Evolutionary conservation across 148 eudicot species (phyloP), one percentile per base, ranked within the genome.

Genomic region (Rhododendron williamsianum): DNA sequence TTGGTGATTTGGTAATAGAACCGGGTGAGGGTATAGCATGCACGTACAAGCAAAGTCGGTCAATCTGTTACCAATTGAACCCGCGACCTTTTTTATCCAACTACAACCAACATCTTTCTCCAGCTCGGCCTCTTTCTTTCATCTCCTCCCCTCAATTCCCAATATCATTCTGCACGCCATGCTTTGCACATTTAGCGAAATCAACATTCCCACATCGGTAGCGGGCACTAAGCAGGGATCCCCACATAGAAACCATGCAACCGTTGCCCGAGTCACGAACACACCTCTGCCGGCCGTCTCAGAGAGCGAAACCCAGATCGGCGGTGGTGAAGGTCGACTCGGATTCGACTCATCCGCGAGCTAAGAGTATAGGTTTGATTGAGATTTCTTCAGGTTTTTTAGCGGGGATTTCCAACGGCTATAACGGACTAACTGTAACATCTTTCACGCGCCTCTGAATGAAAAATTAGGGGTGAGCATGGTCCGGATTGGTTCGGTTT

Each of bases 51-150:
- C 76, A 72, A 72, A 72, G 76, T 33, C 18, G 30, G 35, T 67
- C 33, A 63, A n/a, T n/a, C 2, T 3, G 18, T 51, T 25, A 45
- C 60, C 41, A 25, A 25, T 71, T 88, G 69, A 90, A 80, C 86
- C 80, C 33, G 81, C 72, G 23, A 87, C 81, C 84, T 91, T 36
- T 36, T 38, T 89, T 84, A 90, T 87, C 93, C 90, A 88, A 83
- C 95, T 95, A 83, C 89, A 88, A n/a, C 94, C 96, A 81, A 86
- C 86, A 46, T 93, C 95, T 90, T 95, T 95, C 92, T 89, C 90
- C 83, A 93, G 52, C 36, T 0, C 30, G 30, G 30, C 92, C 91
- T 81, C 84, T 92, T 45, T 82, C 89, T 74, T 84, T 87, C 94
- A 92, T 91, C 80, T 83, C 48, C 84, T 87, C 45, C 86, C 77